A percentile compares a stretch with the other conserved stretches of the same genome.
Conservation (phyloP, 225 moss, liverwort and hornwort species). For the Ulota crispa region DNA sequence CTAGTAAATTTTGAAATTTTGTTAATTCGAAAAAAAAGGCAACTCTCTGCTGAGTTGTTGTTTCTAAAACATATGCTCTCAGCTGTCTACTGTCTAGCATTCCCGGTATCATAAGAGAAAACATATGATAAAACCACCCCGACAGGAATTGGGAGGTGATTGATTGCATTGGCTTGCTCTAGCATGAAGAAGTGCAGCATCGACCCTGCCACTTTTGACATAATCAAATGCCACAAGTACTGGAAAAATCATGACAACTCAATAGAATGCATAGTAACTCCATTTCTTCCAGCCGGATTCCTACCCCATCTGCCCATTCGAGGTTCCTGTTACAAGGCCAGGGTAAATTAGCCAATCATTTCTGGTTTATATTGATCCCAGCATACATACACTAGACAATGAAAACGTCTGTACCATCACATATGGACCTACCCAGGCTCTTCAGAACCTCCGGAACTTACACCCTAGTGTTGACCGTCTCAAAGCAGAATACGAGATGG, state of each 20-base stretch:
- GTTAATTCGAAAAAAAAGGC: background rate
- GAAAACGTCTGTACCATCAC: background rate
- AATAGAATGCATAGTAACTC: slow-evolving; percentile 80
- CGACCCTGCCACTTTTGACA: slow-evolving; percentile 2
- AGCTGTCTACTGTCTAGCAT: slow-evolving; percentile 31
- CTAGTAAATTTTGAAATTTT: background rate
- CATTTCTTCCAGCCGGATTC: slow-evolving; percentile 71
- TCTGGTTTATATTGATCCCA: background rate
- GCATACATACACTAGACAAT: background rate
- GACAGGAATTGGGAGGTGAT: slow-evolving; percentile 1
- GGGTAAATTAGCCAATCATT: background rate
- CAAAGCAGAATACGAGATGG: background rate
- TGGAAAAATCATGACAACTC: slow-evolving; percentile 47
- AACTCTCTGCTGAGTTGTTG: slow-evolving; percentile 39
- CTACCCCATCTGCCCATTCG: slow-evolving; percentile 96
- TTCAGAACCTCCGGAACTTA: background rate
- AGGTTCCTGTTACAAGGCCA: slow-evolving; percentile 70
- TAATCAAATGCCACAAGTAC: background rate
- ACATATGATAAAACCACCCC: slow-evolving; percentile 21
- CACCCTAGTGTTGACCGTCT: background rate
- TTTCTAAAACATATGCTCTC: slow-evolving; percentile 20
- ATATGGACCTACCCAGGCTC: background rate
- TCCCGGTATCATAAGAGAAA: slow-evolving; percentile 15
- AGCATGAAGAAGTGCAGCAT: slow-evolving; percentile 11
- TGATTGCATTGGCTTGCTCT: slow-evolving; percentile 19